phyloP scores from a whole-genome alignment of 2,329 filamentous ascomycete genomes.

The Penicillium sp. region DNA sequence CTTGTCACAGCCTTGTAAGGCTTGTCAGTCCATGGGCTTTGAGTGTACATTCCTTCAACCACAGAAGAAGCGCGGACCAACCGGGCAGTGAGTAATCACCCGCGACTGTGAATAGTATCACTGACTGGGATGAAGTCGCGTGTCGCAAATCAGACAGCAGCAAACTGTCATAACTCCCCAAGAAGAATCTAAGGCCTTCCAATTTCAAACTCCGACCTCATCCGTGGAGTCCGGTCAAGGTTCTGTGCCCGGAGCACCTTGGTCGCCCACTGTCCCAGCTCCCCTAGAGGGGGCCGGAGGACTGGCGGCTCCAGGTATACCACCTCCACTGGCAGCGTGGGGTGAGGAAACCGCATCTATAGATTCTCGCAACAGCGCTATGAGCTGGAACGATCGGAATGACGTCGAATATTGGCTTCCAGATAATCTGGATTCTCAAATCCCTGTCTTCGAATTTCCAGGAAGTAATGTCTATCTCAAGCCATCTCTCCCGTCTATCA shows the following conservation, averaged over 20 bases:
- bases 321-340: slow-evolving; percentile 24
- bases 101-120: slow-evolving; percentile 6
- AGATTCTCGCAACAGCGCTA: slow-evolving; percentile 19
- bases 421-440: slow-evolving; percentile 34
- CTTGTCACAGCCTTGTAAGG: slow-evolving; percentile 39
- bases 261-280: slow-evolving; percentile 21
- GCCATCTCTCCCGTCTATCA: slow-evolving; percentile 35
- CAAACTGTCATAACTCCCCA: slow-evolving; percentile 25
- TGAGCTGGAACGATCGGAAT: slow-evolving; percentile 29
- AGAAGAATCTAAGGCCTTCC: slow-evolving; percentile 18
- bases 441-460: slow-evolving; percentile 34
- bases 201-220: slow-evolving; percentile 24
- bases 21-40: slow-evolving; percentile 40
- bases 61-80: slow-evolving; percentile 43
- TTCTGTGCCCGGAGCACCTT: slow-evolving; percentile 22
- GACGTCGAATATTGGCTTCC: slow-evolving; percentile 38
- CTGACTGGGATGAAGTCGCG: slow-evolving; percentile 27
- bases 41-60: slow-evolving; percentile 44
- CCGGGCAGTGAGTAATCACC: slow-evolving; percentile 34
- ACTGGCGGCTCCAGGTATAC: slow-evolving; percentile 19
- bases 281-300: slow-evolving; percentile 20
- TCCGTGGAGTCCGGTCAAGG: slow-evolving; percentile 20
- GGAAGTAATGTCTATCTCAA: slow-evolving; percentile 39
- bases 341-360: slow-evolving; percentile 21
- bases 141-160: slow-evolving; percentile 39